These are phyloP conservation scores for Penicillium angulare DNA, from an alignment of 495 filamentous ascomycete genomes.

Conservation along the genomic window DNA sequence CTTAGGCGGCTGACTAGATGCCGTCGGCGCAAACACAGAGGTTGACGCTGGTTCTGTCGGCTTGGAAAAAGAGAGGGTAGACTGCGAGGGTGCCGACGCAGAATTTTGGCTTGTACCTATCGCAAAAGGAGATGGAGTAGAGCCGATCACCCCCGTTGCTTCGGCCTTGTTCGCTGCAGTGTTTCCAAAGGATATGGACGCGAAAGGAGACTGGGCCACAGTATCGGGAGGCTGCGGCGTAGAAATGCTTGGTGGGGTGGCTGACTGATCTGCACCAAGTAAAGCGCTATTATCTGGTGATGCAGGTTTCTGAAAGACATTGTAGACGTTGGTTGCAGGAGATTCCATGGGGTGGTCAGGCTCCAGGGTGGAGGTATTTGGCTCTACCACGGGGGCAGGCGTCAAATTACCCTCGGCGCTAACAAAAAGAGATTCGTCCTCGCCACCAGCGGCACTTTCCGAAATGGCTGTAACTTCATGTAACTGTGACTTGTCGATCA, in stretches of 20 bases:
- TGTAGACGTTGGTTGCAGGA: neutral
- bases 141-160: too few relatives aligned
- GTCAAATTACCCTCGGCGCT: slow-evolving; percentile 37
- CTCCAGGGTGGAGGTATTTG: neutral
- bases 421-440: slow-evolving; percentile 44
- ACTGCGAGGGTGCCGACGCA: slow-evolving; percentile 2
- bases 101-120: neutral
- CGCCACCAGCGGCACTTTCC: slow-evolving; percentile 3
- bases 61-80: slow-evolving; percentile 9
- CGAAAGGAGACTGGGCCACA: slow-evolving; percentile 15
- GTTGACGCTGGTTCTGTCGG: slow-evolving; percentile 6
- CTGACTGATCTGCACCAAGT: slow-evolving; percentile 2
- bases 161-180: neutral
- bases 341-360: slow-evolving; percentile 1
- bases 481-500: slow-evolving; percentile 41
- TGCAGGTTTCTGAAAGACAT: slow-evolving; percentile 6
- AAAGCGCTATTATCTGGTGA: neutral
- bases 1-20: neutral
- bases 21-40: neutral
- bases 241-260: neutral
- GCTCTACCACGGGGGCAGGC: slow-evolving; percentile 11
- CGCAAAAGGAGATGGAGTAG: neutral
- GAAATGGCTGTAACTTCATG: slow-evolving; percentile 12
- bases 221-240: slow-evolving; percentile 8
- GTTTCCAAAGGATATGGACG: slow-evolving; percentile 18